Evolutionary conservation across 345 rosid species (phyloP).

Genomic region (Streptanthus diversifolius): DNA sequence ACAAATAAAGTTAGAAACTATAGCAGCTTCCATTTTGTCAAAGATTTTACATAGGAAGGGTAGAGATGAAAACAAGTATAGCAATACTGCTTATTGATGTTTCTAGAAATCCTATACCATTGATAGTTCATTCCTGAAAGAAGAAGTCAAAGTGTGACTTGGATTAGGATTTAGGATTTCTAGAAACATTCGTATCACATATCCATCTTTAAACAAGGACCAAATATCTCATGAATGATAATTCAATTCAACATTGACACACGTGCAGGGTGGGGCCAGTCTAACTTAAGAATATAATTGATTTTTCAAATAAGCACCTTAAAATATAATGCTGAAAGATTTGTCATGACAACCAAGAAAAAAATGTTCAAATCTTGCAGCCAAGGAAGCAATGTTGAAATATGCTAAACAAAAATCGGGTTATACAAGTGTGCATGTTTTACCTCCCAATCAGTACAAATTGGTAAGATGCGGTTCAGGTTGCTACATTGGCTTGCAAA

Average conservation of each 20-base stretch:
- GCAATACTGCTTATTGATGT: not conserved
- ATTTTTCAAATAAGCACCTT: slow-evolving; percentile 6
- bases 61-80: not conserved
- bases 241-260: not conserved
- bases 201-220: slow-evolving; percentile 4
- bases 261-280: slow-evolving; percentile 1
- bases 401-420: not conserved
- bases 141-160: not conserved
- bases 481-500: slow-evolving; percentile 90
- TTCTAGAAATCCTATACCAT: not conserved
- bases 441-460: slow-evolving; percentile 99
- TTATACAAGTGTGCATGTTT: slow-evolving; percentile 4
- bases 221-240: slow-evolving; percentile 1
- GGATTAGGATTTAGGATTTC: not conserved
- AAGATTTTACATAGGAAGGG: not conserved
- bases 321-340: not conserved
- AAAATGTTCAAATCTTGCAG: not conserved
- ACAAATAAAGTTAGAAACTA: not conserved
- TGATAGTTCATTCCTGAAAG: not conserved
- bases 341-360: slow-evolving; percentile 7
- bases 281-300: not conserved
- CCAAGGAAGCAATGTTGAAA: not conserved
- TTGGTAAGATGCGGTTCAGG: slow-evolving; percentile 77
- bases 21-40: not conserved
- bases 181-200: not conserved